Percentiles rank a stretch among this genome's conserved stretches.
phyloP scores from a whole-genome alignment of 129 eudicot species.

The Escallonia rubra region DNA sequence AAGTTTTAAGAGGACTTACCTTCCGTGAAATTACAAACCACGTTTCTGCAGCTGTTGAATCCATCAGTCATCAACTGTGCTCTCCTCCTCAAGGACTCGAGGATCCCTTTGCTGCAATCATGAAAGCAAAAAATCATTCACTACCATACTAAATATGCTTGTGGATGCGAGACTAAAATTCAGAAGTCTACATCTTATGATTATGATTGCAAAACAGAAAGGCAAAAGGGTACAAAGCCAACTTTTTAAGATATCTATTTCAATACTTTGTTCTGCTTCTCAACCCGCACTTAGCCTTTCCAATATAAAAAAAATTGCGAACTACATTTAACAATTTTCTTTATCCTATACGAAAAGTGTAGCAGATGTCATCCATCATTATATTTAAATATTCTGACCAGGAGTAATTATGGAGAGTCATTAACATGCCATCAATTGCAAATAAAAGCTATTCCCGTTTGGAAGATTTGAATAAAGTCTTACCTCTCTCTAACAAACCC shows the following conservation, averaged over 20 bases:
- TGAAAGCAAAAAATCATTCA: background rate
- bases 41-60: slow-evolving; percentile 96
- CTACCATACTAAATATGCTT: no score
- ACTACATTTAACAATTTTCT: background rate
- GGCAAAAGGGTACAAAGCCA: no score
- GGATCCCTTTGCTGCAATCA: slow-evolving; percentile 85
- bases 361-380: no score
- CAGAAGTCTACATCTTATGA: no score
- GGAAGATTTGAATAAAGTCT: background rate
- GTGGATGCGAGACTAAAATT: no score
- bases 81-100: slow-evolving; percentile 91
- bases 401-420: no score
- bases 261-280: no score
- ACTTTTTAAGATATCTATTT: no score
- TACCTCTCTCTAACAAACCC: slow-evolving; percentile 82
- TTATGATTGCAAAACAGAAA: no score
- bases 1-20: slow-evolving; percentile 33
- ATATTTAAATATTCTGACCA: no score
- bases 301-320: background rate
- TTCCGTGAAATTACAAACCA: slow-evolving; percentile 96
- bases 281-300: no score
- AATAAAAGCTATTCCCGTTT: background rate
- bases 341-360: background rate
- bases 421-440: background rate
- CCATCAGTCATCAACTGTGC: slow-evolving; percentile 98